Conservation (phyloP, 345 rosid species). For the Triadica sebifera region DNA sequence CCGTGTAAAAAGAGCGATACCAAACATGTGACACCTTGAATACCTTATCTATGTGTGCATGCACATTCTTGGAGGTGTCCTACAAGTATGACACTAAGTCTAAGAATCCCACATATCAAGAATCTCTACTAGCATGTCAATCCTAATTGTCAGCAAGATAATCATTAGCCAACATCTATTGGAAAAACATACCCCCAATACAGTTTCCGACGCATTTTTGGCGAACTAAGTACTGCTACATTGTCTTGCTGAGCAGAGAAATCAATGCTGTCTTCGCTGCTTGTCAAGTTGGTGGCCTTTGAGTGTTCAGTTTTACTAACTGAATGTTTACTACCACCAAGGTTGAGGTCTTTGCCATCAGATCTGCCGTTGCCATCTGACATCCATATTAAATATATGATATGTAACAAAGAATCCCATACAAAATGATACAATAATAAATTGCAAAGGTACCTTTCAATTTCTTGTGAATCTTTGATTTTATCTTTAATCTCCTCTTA, state of each 20-base stretch:
- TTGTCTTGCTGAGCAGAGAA: constrained; percentile 21
- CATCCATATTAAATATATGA: constrained; percentile 12
- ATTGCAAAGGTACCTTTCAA: constrained; percentile 35
- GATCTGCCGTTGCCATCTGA: constrained; percentile 22
- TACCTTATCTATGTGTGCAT: neutral
- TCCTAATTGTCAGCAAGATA: neutral
- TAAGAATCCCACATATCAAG: constrained; percentile 1
- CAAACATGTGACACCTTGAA: neutral
- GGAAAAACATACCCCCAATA: constrained; percentile 59
- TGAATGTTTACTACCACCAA: constrained; percentile 20
- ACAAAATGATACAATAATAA: neutral
- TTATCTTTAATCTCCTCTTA: constrained; percentile 62
- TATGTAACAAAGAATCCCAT: neutral
- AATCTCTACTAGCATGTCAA: neutral
- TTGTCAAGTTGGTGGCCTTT: constrained; percentile 16
- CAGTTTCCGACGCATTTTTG: constrained; percentile 54
- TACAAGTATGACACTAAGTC: neutral
- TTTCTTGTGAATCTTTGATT: constrained; percentile 48
- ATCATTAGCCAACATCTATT: neutral
- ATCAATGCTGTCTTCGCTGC: constrained; percentile 10
- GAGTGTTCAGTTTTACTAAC: constrained; percentile 20
- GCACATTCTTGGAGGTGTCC: neutral
- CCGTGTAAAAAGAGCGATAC: neutral
- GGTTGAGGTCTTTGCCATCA: constrained; percentile 17
- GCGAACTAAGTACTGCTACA: constrained; percentile 14